These are phyloP conservation scores for Tricholoma hemisulphureum DNA, from an alignment of 768 basidiomycete genomes.

Conservation along the genomic window DNA sequence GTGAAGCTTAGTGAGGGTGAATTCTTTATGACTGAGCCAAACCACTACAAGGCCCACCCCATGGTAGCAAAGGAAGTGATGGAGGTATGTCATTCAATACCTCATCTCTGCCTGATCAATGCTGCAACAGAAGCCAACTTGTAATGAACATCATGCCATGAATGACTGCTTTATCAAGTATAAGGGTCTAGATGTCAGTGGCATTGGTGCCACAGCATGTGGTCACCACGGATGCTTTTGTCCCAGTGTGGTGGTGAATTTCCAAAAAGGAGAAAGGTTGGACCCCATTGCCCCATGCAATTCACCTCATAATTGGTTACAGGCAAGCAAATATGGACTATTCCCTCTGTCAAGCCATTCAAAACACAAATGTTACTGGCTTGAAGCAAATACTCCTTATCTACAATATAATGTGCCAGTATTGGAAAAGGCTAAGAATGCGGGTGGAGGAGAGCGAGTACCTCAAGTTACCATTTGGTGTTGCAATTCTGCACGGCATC, in stretches of 20 bases:
- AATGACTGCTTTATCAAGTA: too few relatives aligned
- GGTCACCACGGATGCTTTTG: constrained; percentile 21
- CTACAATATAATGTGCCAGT: constrained; percentile 23
- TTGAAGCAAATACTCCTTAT: constrained; percentile 2
- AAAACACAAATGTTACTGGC: constrained; percentile 2
- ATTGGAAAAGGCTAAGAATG: constrained; percentile 2
- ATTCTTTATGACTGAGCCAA: background rate
- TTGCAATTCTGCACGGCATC: too few relatives aligned
- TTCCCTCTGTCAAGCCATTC: constrained; percentile 13
- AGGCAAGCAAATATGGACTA: constrained; percentile 27
- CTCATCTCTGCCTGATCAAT: background rate
- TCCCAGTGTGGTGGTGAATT: too few relatives aligned
- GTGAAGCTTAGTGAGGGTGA: too few relatives aligned
- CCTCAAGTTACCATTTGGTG: too few relatives aligned
- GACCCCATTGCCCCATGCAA: background rate
- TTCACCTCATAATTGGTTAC: background rate
- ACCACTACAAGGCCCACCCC: background rate
- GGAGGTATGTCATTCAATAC: background rate
- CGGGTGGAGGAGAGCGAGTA: background rate
- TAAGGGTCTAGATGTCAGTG: constrained; percentile 10
- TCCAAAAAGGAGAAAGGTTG: too few relatives aligned
- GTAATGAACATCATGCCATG: too few relatives aligned
- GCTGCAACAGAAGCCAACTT: too few relatives aligned
- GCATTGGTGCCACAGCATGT: constrained; percentile 16
- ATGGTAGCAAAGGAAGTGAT: background rate